Evolutionary conservation across 176 grass and related monocot species (phyloP), one percentile per base, ranked within the genome.

Genomic region (Tuctoria greenei): DNA sequence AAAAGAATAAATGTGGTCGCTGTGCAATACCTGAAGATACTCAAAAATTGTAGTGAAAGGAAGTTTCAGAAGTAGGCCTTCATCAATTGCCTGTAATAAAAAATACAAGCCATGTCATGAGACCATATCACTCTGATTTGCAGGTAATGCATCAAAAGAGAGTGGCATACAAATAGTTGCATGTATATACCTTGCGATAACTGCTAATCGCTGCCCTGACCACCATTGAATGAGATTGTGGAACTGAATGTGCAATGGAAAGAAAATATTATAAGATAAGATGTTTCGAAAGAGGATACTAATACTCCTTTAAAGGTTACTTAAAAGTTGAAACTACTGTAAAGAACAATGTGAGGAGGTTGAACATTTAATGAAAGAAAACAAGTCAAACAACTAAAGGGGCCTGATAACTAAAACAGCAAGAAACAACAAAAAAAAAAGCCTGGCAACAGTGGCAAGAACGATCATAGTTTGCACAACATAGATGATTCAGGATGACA

Each of bases 31-130:
- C 91, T 97, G 94, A 74, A 93, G 94, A 69, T 91, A 97, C 65
- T 97, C 94, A 64, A 97, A 97, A 80, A 93, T 97, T 24, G 94
- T 93, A 20, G 86, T 91, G 88, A 97, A 97, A 12, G 94, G 79
- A 61, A 97, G 64, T 88, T 93, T 97, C 71, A 97, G 84, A 71
- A 97, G 81, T 45, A 93, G 43, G 37, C 91, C 81, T 71, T 86
- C 88, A 87, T 88, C 86, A 28, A 91, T 71, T 43, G 86, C 91
- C 94, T 97, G 79, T 40, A 64, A 76, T 82, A 34, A 79, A 54
- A 67, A 79, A 73, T 69, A 84, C 40, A 83, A 44, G 42, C n/a
- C 26, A 55, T 10, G 25, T 42, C 67, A 75, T 35, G 9, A 47
- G 42, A 72, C 9, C 41, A 65, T 61, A 57, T 81, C 55, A 66